Evolutionary conservation across 495 filamentous ascomycete genomes (phyloP), one percentile per base, ranked within the genome.

Genomic region (Amniculicola lignicola): DNA sequence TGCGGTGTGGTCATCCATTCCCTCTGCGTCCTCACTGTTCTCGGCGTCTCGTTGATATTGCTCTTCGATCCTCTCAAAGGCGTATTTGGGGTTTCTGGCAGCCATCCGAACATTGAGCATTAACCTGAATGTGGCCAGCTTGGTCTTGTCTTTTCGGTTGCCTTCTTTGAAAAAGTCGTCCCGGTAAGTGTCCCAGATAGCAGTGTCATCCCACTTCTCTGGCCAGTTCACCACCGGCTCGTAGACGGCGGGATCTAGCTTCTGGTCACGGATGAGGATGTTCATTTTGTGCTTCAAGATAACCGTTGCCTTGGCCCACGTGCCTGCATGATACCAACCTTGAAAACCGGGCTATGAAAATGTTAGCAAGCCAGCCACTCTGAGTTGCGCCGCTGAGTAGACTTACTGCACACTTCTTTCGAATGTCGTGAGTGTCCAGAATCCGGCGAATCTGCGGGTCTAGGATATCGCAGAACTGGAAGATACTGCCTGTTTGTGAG

Each of bases 401-500:
- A 51, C 47, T 22, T 52, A 52, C 51, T 12, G 67, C 70, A 40
- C 77, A 82, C n/a, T 65, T 64, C 21, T 47, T 51, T 18, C 76
- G 65, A 5, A 78, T 53, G 15, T 75, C 67, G 3, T 75, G 69
- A 1, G 71, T 73, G 3, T 75, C 66, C 10, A 87, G 72, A 3
- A 91, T 64, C 0, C 65, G 39, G 0, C 71, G 69, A 16, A 91
- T 67, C 7, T 91, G 63, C 0, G 90, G 87, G 63, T 96, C 91
- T 0, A 80, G 82, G 51, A 98, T 85, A 68, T 98, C 93, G 72
- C 91, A 94, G 25, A 91, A 77, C 75, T 96, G 93, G 85, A 89
- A 98, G 52, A 90, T 82, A 40, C 90, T 87, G 1, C 90, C 90
- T 64, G 93, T 89, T 4, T 75, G 72, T 9, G 78, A 77, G 23